Conservation (phyloP, 2,329 filamentous ascomycete genomes). For the Colletotrichum sp. region DNA sequence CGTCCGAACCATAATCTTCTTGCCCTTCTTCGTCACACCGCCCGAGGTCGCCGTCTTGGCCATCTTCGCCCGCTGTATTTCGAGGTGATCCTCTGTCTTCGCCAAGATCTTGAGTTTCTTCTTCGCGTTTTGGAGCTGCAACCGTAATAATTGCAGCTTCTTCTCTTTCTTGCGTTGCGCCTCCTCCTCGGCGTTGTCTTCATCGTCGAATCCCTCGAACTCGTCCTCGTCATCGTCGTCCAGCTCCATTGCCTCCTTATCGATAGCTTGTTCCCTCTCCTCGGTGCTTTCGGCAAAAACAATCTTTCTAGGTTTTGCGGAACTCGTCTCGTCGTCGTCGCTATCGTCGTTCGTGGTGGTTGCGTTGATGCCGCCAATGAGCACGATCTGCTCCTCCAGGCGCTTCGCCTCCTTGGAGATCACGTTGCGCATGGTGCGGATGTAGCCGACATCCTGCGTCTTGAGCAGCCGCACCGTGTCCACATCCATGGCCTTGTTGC, state of each 20-base stretch:
- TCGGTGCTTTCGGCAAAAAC: constrained; percentile 53
- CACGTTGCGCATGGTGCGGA: constrained; percentile 66
- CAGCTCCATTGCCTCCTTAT: constrained; percentile 28
- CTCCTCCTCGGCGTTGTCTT: constrained; percentile 30
- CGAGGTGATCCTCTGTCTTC: constrained; percentile 62
- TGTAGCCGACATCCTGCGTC: constrained; percentile 71
- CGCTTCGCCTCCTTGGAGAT: constrained; percentile 60
- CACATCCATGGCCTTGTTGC: constrained; percentile 58
- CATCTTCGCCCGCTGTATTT: constrained; percentile 66
- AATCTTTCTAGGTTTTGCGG: constrained; percentile 50
- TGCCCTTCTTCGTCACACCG: constrained; percentile 62
- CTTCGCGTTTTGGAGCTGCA: constrained; percentile 54
- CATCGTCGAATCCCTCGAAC: constrained; percentile 23
- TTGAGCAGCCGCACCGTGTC: constrained; percentile 68
- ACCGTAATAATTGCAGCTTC: constrained; percentile 47
- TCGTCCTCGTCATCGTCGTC: constrained; percentile 29
- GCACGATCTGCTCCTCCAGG: constrained; percentile 59
- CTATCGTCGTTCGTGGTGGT: constrained; percentile 40
- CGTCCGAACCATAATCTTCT: constrained; percentile 67
- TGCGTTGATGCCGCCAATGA: constrained; percentile 37
- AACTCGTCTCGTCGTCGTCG: constrained; percentile 34
- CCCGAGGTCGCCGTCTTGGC: constrained; percentile 68
- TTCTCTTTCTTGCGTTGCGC: constrained; percentile 44
- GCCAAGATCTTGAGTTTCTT: constrained; percentile 60
- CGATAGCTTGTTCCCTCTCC: constrained; percentile 35